Evolutionary conservation across 805 yeast genomes (phyloP).

Genomic region (Saccharomycopsis synnaedendra): DNA sequence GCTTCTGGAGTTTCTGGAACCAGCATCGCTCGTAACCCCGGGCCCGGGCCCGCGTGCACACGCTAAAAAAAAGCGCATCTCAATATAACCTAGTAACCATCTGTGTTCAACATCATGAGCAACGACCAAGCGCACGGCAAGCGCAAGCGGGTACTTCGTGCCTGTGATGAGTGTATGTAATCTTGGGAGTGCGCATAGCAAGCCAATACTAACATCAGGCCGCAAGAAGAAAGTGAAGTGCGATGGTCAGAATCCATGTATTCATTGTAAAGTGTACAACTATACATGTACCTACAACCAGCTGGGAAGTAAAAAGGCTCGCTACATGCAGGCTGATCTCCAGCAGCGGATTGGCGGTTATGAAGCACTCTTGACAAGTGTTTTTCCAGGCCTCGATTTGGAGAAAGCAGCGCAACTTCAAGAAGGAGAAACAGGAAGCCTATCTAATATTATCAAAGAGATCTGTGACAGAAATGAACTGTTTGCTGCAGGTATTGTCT

Average conservation of each 20-base stretch:
- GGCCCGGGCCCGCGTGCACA: no score
- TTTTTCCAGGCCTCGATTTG: conserved; percentile 31
- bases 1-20: no score
- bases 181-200: not conserved
- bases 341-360: conserved; percentile 19
- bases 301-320: conserved; percentile 47
- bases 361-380: conserved; percentile 24
- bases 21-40: no score
- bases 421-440: not conserved
- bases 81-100: no score
- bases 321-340: conserved; percentile 13
- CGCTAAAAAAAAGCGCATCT: no score
- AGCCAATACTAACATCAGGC: conserved; percentile 2
- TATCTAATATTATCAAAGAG: not conserved
- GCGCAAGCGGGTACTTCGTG: conserved; percentile 57
- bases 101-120: no score
- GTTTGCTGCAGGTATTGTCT: not conserved
- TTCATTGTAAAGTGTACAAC: conserved; percentile 77
- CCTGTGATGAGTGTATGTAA: conserved; percentile 53
- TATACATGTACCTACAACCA: conserved; percentile 79
- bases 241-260: conserved; percentile 70
- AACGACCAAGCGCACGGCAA: conserved; percentile 17
- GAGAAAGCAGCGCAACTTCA: not conserved
- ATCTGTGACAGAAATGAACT: not conserved
- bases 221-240: conserved; percentile 69